phyloP scores from a whole-genome alignment of 2,329 filamentous ascomycete genomes.

The Neodidymelliopsis sp. region DNA sequence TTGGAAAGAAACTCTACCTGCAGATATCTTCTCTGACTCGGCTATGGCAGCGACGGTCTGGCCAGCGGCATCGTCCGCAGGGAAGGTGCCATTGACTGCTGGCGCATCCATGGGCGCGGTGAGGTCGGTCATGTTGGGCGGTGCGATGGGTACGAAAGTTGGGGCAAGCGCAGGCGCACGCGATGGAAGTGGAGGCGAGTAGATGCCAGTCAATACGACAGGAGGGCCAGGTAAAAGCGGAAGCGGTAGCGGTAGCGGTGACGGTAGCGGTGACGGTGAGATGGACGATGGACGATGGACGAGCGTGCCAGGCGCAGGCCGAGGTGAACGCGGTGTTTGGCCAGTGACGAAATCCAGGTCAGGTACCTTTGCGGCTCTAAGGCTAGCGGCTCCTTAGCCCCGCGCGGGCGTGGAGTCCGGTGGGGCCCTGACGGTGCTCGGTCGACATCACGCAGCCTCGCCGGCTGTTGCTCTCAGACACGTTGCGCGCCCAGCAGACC shows the following conservation, averaged over 20 bases:
- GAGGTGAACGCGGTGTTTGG: constrained; percentile 12
- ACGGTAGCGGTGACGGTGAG: constrained; percentile 17
- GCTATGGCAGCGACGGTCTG: constrained; percentile 49
- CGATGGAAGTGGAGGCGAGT: background rate
- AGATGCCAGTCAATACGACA: background rate
- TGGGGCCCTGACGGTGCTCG: constrained; percentile 1
- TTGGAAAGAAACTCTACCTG: constrained; percentile 33
- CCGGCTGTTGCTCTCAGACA: background rate
- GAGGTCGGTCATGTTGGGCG: constrained; percentile 30
- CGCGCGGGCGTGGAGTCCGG: constrained; percentile 9
- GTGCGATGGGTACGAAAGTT: background rate
- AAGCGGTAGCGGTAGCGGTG: too few species aligned
- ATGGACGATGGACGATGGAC: too few species aligned
- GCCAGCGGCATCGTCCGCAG: constrained; percentile 44
- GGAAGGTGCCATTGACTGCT: constrained; percentile 38
- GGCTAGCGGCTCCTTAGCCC: constrained; percentile 5
- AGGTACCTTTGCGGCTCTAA: constrained; percentile 25
- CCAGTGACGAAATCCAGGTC: constrained; percentile 12
- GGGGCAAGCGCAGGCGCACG: background rate
- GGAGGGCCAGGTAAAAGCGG: constrained; percentile 4
- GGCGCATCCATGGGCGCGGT: constrained; percentile 14
- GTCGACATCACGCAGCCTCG: background rate
- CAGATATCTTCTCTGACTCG: constrained; percentile 52
- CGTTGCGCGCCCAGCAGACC: too few species aligned
- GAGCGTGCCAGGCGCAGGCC: background rate